phyloP scores from a whole-genome alignment of 495 filamentous ascomycete genomes.

The Aspergillus saccharolyticus region DNA sequence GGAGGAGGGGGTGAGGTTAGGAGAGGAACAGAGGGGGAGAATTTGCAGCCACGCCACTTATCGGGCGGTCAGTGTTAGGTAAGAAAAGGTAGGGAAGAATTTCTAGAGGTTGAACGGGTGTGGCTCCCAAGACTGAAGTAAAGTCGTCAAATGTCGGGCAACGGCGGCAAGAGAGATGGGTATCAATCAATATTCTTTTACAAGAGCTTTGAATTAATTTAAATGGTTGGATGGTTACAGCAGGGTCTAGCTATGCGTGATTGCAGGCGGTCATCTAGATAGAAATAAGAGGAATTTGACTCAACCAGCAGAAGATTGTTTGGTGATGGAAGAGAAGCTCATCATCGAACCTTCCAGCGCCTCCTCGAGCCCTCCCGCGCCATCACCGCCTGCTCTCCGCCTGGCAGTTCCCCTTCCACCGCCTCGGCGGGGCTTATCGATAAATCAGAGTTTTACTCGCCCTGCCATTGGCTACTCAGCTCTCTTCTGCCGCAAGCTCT shows the following conservation, averaged over 20 bases:
- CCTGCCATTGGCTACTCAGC: background rate
- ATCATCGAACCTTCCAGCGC: constrained; percentile 40
- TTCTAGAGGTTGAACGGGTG: too few relatives aligned
- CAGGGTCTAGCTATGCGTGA: background rate
- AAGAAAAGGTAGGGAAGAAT: background rate
- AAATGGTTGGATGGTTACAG: background rate
- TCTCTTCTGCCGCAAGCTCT: background rate
- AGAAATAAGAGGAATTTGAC: background rate
- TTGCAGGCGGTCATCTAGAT: background rate
- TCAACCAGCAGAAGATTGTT: background rate
- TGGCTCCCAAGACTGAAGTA: too few relatives aligned
- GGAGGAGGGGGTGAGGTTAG: constrained; percentile 19
- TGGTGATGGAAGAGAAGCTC: background rate
- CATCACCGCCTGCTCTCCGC: constrained; percentile 24
- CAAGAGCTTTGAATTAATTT: background rate
- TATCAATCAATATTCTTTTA: background rate
- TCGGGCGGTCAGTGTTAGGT: constrained; percentile 17
- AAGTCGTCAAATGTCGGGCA: background rate
- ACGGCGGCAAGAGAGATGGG: background rate
- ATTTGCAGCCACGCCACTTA: constrained; percentile 36
- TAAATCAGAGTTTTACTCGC: constrained; percentile 9
- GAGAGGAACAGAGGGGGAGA: constrained; percentile 24
- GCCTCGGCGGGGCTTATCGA: constrained; percentile 19
- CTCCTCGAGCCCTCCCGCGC: constrained; percentile 25
- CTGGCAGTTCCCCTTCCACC: constrained; percentile 25